Base-by-base conservation (phyloP, 495 filamentous ascomycete genomes). In the Penicillium steckii region DNA sequence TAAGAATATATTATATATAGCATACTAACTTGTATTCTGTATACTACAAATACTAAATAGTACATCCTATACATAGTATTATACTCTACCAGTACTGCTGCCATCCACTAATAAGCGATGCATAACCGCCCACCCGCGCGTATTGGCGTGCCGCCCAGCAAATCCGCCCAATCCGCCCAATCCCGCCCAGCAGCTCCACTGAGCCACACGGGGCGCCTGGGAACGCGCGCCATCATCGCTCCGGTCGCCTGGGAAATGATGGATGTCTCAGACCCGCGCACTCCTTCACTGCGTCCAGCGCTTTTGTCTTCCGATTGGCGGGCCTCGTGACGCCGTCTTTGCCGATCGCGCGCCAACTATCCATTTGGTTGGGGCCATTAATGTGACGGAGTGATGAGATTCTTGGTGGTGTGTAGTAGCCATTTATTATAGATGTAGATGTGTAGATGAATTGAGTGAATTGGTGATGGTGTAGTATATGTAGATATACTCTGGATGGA, bases 341-440 rank as follows among this genome's bases (percentile, higher is more conserved):
- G 70, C 66, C 68, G 70, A 73, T 75, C 70, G 70, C 70, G 71
- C 71, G 72, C 68, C 67, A 75, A 74, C 64, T 59, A 51, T 45
- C 42, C 57, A 61, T 50, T 44, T 45, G 35, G 18, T 50, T 48
- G 33, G 32, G 33, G 35, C 41, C 24, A 25, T 29, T 33, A 3
- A n/a, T 23, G 7, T 15, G 15, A n/a, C 4, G 17, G n/a, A n/a
- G n/a, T n/a, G n/a, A n/a, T n/a, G n/a, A n/a, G n/a, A n/a, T n/a
- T n/a, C n/a, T n/a, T n/a, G n/a, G n/a, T n/a, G n/a, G n/a, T n/a
- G n/a, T n/a, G n/a, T n/a, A n/a, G n/a, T n/a, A n/a, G n/a, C n/a
- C n/a, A n/a, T n/a, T n/a, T n/a, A n/a, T n/a, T n/a, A n/a, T n/a
- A n/a, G n/a, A n/a, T n/a, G n/a, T n/a, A n/a, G n/a, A n/a, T n/a